phyloP scores from a whole-genome alignment of 108 stramenopile species.

The Tribonema minus region DNA sequence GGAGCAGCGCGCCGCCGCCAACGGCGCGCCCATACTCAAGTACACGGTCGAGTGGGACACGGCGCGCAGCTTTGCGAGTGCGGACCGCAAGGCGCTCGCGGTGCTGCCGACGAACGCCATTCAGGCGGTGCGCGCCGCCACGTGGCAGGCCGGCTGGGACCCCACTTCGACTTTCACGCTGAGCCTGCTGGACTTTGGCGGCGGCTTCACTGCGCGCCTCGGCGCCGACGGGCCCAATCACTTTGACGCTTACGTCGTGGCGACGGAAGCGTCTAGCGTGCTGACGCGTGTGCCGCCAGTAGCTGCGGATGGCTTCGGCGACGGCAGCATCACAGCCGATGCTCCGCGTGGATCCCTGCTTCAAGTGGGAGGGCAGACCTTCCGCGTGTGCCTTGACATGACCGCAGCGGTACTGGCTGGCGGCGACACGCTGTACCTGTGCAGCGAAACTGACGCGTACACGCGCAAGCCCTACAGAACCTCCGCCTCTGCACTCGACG shows the following conservation, averaged over 20 bases:
- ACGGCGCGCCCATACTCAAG: conserved; percentile 19
- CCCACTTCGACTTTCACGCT: conserved; percentile 9
- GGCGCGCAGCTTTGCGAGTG: conserved; percentile 22
- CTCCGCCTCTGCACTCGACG: conserved; percentile 16
- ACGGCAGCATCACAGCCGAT: neutral
- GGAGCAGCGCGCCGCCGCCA: conserved; percentile 2
- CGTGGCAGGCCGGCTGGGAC: conserved; percentile 25
- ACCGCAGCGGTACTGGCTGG: too few relatives aligned
- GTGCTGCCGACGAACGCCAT: conserved; percentile 10
- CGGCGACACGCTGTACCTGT: conserved; percentile 15
- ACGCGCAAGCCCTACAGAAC: neutral
- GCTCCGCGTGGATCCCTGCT: conserved; percentile 30
- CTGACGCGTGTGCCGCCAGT: conserved; percentile 35
- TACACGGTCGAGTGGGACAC: neutral
- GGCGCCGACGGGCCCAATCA: conserved; percentile 2
- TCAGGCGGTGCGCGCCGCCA: conserved; percentile 24
- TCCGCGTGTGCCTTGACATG: conserved; percentile 46
- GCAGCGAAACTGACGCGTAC: conserved; percentile 24
- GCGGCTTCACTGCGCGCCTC: conserved; percentile 24
- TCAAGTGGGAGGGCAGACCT: conserved; percentile 28
- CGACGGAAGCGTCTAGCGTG: conserved; percentile 20
- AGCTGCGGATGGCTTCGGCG: conserved; percentile 18
- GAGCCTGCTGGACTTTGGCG: conserved; percentile 34
- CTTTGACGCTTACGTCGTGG: conserved; percentile 12
- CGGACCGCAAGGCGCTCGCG: neutral